Evolutionary conservation across 768 basidiomycete genomes (phyloP).

Genomic region (Leccinum barrowsii): DNA sequence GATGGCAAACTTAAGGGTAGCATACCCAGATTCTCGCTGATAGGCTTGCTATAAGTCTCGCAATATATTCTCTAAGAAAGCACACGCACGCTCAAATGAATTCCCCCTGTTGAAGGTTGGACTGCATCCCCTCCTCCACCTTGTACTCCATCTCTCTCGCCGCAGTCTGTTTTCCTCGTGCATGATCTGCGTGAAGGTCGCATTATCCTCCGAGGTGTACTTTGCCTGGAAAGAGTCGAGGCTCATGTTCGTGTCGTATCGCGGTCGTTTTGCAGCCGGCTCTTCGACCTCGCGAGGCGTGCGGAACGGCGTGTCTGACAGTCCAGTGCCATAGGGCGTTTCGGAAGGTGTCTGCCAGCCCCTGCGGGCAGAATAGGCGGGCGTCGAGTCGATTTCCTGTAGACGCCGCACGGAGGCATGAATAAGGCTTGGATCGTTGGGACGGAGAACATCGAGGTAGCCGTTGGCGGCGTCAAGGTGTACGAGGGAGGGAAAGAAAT

Average conservation of each 20-base stretch:
- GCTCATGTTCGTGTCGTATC: constrained; percentile 58
- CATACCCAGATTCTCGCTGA: too few species aligned
- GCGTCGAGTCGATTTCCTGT: constrained; percentile 58
- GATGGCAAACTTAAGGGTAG: too few species aligned
- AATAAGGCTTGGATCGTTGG: constrained; percentile 76
- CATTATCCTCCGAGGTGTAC: constrained; percentile 96
- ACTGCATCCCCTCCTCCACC: too few species aligned
- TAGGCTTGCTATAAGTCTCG: too few species aligned
- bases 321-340: constrained; percentile 61
- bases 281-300: constrained; percentile 39
- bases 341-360: constrained; percentile 47
- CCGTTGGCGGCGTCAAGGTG: constrained; percentile 86
- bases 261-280: constrained; percentile 51
- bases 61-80: too few species aligned
- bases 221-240: constrained; percentile 86
- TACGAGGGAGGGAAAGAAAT: constrained; percentile 94
- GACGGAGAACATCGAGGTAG: constrained; percentile 75
- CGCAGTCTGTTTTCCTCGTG: constrained; percentile 84
- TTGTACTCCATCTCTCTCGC: constrained; percentile 71
- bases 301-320: constrained; percentile 65
- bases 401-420: constrained; percentile 71
- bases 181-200: constrained; percentile 91
- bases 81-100: too few species aligned
- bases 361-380: constrained; percentile 33
- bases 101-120: too few species aligned